These are phyloP conservation scores for Blastocystis hominis DNA, from an alignment of 352 stramenopile genomes.

Conservation along the genomic window DNA sequence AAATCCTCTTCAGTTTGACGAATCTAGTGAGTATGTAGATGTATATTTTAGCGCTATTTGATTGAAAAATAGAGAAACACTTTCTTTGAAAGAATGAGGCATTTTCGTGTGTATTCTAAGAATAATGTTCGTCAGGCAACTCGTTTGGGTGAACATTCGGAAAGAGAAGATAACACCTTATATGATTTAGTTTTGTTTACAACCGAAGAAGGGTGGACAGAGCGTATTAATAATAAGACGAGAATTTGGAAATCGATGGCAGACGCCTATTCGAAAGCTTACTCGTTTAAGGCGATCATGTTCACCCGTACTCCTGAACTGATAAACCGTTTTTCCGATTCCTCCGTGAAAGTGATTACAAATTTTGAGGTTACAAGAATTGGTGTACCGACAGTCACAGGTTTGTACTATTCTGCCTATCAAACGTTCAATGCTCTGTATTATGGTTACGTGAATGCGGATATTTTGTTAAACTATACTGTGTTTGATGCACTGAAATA, in stretches of 20 bases:
- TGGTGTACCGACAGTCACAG: neutral
- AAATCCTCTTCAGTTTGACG: too few relatives aligned
- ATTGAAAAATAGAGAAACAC: too few relatives aligned
- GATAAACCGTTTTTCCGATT: neutral
- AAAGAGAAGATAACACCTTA: neutral
- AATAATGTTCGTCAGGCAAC: too few relatives aligned
- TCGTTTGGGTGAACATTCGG: too few relatives aligned
- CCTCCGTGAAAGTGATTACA: neutral
- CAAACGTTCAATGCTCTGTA: neutral
- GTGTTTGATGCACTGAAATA: neutral
- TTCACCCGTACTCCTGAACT: slow-evolving; percentile 1
- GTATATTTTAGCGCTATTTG: too few relatives aligned
- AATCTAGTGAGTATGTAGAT: too few relatives aligned
- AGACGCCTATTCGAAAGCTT: neutral
- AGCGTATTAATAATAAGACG: neutral
- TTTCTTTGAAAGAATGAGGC: too few relatives aligned
- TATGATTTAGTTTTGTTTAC: slow-evolving; percentile 21
- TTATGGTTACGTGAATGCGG: slow-evolving; percentile 21
- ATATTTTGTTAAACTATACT: neutral
- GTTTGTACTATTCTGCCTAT: neutral
- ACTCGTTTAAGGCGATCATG: neutral
- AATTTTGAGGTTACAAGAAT: neutral
- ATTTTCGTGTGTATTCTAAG: too few relatives aligned
- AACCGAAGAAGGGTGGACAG: neutral
- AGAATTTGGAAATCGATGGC: neutral